Conservation (phyloP, 129 eudicot genomes). For the Saussurea involucrata region DNA sequence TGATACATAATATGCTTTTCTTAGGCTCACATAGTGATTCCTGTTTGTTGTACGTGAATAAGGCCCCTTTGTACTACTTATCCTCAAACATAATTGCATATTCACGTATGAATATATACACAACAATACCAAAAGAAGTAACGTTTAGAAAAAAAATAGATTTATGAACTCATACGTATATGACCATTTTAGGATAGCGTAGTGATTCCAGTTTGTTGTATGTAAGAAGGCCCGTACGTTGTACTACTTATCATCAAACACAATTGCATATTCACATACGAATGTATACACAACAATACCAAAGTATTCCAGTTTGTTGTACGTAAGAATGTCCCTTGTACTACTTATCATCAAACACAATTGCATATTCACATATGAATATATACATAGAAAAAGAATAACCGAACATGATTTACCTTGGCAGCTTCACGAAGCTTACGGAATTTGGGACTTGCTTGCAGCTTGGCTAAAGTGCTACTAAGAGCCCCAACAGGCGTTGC, state of each 20-base stretch:
- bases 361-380: background rate
- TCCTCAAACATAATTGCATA: background rate
- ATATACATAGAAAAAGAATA: background rate
- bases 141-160: too few species aligned
- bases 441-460: constrained; percentile 77
- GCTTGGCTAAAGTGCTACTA: constrained; percentile 61
- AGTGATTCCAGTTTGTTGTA: too few species aligned
- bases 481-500: constrained; percentile 98
- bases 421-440: constrained; percentile 88
- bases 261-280: background rate
- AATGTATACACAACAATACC: background rate
- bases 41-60: background rate
- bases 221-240: too few species aligned
- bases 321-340: background rate
- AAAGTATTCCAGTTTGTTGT: too few species aligned
- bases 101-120: background rate
- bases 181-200: too few species aligned
- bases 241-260: background rate
- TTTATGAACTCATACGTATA: too few species aligned
- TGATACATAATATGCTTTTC: background rate
- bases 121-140: too few species aligned
- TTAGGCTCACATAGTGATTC: background rate
- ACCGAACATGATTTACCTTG: constrained; percentile 39
- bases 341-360: background rate
- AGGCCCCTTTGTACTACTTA: background rate